A percentile compares a stretch with the other conserved stretches of the same genome.
Evolutionary conservation across 148 eudicot genomes (phyloP).

Genomic region (Selenicereus undatus): DNA sequence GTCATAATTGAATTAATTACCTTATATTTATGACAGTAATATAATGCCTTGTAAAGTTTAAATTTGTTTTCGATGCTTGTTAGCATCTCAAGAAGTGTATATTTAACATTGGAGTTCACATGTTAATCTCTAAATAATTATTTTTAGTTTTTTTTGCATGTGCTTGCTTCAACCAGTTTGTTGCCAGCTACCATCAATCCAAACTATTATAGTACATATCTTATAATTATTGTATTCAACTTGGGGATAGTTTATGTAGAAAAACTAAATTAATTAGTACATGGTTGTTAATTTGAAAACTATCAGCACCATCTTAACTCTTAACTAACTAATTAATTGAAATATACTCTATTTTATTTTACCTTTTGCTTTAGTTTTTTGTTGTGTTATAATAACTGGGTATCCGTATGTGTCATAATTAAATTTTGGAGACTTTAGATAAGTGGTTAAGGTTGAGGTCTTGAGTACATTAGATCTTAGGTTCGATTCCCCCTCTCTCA

Average conservation of each 20-base stretch:
- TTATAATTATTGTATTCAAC: constrained; percentile 8
- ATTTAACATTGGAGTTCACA: constrained; percentile 7
- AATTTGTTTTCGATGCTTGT: constrained; percentile 10
- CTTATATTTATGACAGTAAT: background rate
- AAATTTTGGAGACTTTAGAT: no score
- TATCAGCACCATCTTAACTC: background rate
- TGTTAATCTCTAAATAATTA: background rate
- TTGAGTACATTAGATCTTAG: no score
- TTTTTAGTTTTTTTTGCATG: background rate
- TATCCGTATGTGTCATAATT: no score
- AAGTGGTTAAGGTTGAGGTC: no score
- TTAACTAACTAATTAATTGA: background rate
- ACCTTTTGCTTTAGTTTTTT: no score
- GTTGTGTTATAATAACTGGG: no score
- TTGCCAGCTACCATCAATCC: constrained; percentile 1
- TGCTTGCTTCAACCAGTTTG: constrained; percentile 14
- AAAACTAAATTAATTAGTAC: background rate
- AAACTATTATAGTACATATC: background rate
- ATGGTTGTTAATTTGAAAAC: background rate
- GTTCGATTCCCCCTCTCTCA: no score
- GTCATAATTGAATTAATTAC: background rate
- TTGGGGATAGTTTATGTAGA: background rate
- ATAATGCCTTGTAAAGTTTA: constrained; percentile 8
- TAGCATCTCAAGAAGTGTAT: background rate
- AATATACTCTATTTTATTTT: no score